Conservation (phyloP, 441 rosid species). For the Biscutella laevigata region DNA sequence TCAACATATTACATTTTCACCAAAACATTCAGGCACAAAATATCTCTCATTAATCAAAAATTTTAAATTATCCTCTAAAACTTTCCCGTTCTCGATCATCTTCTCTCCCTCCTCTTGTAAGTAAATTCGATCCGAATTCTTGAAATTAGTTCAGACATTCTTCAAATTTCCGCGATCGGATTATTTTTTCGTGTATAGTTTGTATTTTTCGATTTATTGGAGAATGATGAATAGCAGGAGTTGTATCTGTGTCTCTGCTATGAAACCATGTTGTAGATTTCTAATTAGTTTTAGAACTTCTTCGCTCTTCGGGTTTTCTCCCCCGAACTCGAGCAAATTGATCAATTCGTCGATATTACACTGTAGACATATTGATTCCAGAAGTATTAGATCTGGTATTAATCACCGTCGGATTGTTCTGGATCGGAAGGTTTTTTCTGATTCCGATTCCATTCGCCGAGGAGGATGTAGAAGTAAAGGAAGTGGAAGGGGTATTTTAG, state of each 20-base stretch:
- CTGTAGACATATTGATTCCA: constrained; percentile 22
- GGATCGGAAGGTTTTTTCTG: constrained; percentile 51
- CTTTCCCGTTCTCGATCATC: not conserved
- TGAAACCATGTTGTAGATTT: constrained; percentile 76
- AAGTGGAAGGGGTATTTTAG: constrained; percentile 56
- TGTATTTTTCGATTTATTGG: not conserved
- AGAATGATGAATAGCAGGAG: constrained; percentile 39
- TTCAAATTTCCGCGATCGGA: not conserved
- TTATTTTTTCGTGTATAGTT: constrained; percentile 11
- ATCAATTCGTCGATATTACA: constrained; percentile 50
- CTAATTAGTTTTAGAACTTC: constrained; percentile 44
- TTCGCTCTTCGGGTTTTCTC: constrained; percentile 46
- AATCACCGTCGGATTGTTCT: constrained; percentile 18
- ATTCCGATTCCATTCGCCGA: constrained; percentile 31
- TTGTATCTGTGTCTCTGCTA: constrained; percentile 53
- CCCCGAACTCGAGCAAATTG: constrained; percentile 24
- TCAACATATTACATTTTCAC: constrained; percentile 22
- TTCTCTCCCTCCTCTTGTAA: constrained; percentile 34
- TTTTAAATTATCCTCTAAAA: not conserved
- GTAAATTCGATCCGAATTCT: constrained; percentile 14
- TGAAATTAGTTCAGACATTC: not conserved
- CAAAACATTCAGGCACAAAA: constrained; percentile 14
- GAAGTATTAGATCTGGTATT: constrained; percentile 29
- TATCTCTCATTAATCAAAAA: constrained; percentile 13
- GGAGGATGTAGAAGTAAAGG: constrained; percentile 26